Evolutionary conservation across 2,329 filamentous ascomycete species (phyloP), one percentile per base, ranked within the genome.

Genomic region (Colletotrichum paranaense): DNA sequence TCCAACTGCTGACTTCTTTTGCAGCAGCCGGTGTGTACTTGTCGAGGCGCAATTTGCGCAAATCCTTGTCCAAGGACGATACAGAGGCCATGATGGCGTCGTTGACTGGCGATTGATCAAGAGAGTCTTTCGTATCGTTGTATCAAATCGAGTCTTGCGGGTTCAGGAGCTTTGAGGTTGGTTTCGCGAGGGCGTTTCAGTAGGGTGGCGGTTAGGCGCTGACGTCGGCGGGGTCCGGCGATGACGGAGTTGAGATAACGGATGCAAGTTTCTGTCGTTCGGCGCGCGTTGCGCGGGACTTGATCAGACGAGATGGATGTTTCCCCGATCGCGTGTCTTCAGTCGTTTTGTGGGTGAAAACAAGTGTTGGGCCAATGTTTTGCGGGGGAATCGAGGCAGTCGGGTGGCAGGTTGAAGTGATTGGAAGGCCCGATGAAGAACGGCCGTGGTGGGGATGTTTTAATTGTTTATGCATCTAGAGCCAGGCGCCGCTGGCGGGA

Each of bases 21-120:
- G 95, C 95, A 53, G 95, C 95, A 78, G 93, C 91, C 26, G 95
- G 95, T 1, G 96, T 98, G 85, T 98, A 98, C 85, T 96, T 94
- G 74, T 95, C 94, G 79, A 98, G 88, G 84, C 97, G 95, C 89
- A 98, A 84, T 82, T 92, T 95, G 88, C 94, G 94, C 91, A 99
- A 89, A 87, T 99, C 97, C 84, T 96, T 96, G 85, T 98, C 97
- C 74, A 99, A 88, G 75, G 95, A 98, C 76, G 94, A 90, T 38
- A 98, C 96, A 52, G 96, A 98, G 78, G 96, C 95, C 96, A 98
- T 98, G 75, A 67, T 80, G 56, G 22, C 14, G 19, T 57, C 32
- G 38, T 56, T 14, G 76, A 16, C 30, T 26, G 42, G 32, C 52
- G 55, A 14, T 46, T 38, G 22, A 64, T 30, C 19, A n/a, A 5